Base-by-base conservation (phyloP, 192 early-diverging fungal genomes). In the Linnemannia zychae region DNA sequence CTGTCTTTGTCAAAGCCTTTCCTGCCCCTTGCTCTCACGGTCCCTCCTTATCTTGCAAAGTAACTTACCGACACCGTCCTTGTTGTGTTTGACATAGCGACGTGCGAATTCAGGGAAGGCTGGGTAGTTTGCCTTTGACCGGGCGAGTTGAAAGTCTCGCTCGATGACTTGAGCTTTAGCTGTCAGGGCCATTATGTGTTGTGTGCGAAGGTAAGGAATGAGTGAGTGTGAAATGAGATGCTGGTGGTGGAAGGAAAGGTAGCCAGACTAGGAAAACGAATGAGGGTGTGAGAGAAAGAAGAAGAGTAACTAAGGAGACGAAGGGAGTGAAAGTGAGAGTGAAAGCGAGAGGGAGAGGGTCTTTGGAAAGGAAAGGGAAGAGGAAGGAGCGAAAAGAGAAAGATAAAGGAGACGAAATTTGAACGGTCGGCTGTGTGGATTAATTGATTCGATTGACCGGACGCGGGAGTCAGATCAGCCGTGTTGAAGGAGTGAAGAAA, bases 81-180 rank as follows among this genome's bases (percentile, higher is more conserved):
- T 82, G 74, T 90, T 91, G 70, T 93, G 89, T 71, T 91, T 91
- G 67, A 86, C 69, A 76, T 91, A 93, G 18, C 91, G 89, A 74
- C 91, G 80, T 6, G 89, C 89, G 24, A 91, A 76, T 47, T 93
- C 92, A 49, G 89, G 85, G 63, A 91, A 87, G 22, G 76, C 71
- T 37, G 53, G 52, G 86, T 91, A 90, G 76, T 88, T 87, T 11
- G 89, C 90, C 75, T 78, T 89, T 50, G 80, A 88, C 13, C 87
- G 84, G 33, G 88, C 84, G 77, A 60, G 38, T 60, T 88, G 86
- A 76, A 91, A 86, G 28, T 90, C 88, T 49, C 88, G 85, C 68
- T 80, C 84, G 57, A 91, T 87, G 44, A 80, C 81, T 47, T 83
- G 78, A 13, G 87, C 84, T 74, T 91, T 90, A 37, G 81, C 36